Percentiles rank a stretch among this genome's conserved stretches.
phyloP scores from a whole-genome alignment of 495 filamentous ascomycete genomes.

The Stereocaulon alpinum region DNA sequence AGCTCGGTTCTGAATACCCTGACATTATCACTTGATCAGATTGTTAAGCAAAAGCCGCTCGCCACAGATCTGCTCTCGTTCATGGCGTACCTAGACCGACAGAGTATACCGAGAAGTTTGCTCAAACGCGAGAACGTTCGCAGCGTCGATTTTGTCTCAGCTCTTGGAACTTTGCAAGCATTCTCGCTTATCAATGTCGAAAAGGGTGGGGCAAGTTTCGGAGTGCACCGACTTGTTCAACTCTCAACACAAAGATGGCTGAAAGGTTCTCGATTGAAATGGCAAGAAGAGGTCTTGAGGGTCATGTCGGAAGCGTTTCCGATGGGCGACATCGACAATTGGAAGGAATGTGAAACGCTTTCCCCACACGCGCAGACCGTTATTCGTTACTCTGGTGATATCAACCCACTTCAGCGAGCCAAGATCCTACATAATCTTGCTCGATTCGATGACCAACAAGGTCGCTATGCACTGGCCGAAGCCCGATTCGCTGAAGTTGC shows the following conservation, averaged over 20 bases:
- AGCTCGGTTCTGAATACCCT: conserved; percentile 30
- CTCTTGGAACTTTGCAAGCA: conserved; percentile 10
- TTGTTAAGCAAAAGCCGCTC: conserved; percentile 22
- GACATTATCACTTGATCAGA: conserved; percentile 34
- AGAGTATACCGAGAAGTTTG: conserved; percentile 28
- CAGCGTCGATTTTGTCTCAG: conserved; percentile 16
- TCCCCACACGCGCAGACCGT: conserved; percentile 9
- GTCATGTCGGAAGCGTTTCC: not conserved
- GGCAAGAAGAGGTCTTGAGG: not conserved
- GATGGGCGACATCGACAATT: not conserved
- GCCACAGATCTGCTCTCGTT: conserved; percentile 30
- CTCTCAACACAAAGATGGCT: conserved; percentile 18
- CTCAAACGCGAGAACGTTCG: conserved; percentile 9
- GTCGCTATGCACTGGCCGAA: conserved; percentile 22
- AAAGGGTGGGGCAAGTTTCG: conserved; percentile 6
- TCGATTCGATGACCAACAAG: conserved; percentile 7
- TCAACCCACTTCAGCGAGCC: not conserved
- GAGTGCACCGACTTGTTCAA: conserved; percentile 22
- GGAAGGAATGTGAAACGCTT: not conserved
- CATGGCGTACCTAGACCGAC: conserved; percentile 35
- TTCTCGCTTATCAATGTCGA: conserved; percentile 18
- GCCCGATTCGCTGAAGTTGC: conserved; percentile 5
- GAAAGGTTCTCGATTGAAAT: not conserved
- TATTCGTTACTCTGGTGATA: conserved; percentile 6
- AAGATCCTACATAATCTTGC: conserved; percentile 7